A percentile compares a stretch with the other conserved stretches of the same genome.
Conservation (phyloP, 2,329 filamentous ascomycete genomes). For the Diaporthe sp. region DNA sequence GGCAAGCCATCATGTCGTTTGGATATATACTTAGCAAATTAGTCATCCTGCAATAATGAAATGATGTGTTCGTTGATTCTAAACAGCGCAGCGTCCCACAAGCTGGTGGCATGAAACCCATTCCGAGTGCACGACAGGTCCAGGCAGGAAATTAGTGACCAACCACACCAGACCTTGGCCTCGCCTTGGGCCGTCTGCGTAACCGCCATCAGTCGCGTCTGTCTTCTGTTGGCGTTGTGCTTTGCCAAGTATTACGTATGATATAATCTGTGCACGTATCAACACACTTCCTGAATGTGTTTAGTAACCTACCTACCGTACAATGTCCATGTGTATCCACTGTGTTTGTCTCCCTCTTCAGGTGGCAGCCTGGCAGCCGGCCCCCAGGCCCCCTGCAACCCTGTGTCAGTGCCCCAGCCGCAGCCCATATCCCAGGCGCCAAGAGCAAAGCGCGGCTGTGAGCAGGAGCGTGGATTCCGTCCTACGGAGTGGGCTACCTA, state of each 20-base stretch:
- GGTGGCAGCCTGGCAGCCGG: not conserved
- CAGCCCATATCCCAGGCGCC: slow-evolving; percentile 4
- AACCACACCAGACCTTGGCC: not conserved
- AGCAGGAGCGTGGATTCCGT: not conserved
- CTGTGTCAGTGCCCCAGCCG: not conserved
- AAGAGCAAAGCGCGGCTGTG: slow-evolving; percentile 26
- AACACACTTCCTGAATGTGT: no score
- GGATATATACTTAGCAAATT: not conserved
- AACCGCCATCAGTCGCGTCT: not conserved
- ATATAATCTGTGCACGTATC: no score
- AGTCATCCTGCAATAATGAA: not conserved
- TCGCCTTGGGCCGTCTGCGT: not conserved
- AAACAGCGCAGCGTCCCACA: not conserved
- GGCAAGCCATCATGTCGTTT: no score
- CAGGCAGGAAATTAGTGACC: not conserved
- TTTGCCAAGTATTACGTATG: no score
- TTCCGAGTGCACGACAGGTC: not conserved
- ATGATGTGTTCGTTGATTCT: not conserved
- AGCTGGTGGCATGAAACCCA: not conserved
- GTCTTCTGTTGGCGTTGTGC: not conserved
- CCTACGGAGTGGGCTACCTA: not conserved
- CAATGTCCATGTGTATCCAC: not conserved
- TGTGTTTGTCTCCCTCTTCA: not conserved
- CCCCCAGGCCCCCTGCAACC: not conserved
- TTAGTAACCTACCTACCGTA: no score